A percentile compares a stretch with the other conserved stretches of the same genome.
These are phyloP conservation scores for Bipolaris sorokiniana DNA, from an alignment of 2,329 filamentous ascomycete genomes.

Conservation along the genomic window DNA sequence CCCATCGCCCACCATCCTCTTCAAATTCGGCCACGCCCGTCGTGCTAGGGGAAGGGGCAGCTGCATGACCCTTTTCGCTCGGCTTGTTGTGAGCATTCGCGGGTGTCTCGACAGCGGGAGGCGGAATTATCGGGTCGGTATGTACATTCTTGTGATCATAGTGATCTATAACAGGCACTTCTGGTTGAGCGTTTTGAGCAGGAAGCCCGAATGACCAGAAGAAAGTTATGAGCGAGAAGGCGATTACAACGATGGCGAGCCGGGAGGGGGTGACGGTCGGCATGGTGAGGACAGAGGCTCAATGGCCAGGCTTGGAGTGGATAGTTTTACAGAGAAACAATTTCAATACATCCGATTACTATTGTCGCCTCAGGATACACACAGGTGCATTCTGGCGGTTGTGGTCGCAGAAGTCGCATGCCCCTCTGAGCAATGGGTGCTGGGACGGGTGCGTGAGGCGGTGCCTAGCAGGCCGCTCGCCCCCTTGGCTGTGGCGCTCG, in stretches of 20 bases:
- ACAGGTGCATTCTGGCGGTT: constrained; percentile 3
- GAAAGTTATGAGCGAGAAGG: constrained; percentile 39
- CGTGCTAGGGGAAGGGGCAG: constrained; percentile 5
- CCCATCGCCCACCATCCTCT: constrained; percentile 30
- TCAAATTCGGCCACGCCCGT: constrained; percentile 23
- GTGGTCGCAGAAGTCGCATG: constrained; percentile 9
- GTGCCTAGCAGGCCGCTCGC: constrained; percentile 3
- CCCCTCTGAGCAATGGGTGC: constrained; percentile 8
- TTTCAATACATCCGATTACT: not conserved
- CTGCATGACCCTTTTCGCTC: constrained; percentile 2
- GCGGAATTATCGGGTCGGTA: constrained; percentile 27
- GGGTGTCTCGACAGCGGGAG: constrained; percentile 21
- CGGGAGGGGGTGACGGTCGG: constrained; percentile 43
- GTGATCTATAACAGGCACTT: constrained; percentile 33
- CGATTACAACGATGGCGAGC: constrained; percentile 34
- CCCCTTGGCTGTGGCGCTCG: constrained; percentile 21
- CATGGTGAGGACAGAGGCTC: constrained; percentile 27
- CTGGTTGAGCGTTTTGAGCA: constrained; percentile 22
- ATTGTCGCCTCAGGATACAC: not conserved
- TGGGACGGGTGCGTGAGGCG: constrained; percentile 8
- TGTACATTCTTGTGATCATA: constrained; percentile 31
- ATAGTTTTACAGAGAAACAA: not conserved
- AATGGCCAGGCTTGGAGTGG: not conserved
- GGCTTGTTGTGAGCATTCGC: constrained; percentile 10
- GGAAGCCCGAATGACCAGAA: constrained; percentile 42